Percentiles rank a stretch among this genome's conserved stretches.
Conservation (phyloP, 2,329 filamentous ascomycete species). For the Arthrocladium fulminans region DNA sequence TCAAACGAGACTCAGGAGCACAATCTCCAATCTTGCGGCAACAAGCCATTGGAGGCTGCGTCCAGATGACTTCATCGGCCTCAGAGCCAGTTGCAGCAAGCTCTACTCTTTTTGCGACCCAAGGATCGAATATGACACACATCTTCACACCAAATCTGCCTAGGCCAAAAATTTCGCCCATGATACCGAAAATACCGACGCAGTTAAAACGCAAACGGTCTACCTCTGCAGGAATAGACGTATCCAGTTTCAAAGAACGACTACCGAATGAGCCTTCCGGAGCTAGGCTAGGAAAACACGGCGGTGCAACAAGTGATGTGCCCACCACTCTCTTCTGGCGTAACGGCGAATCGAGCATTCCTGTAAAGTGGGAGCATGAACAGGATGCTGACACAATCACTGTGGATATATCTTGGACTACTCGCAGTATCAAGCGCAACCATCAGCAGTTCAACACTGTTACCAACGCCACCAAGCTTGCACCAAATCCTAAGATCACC, state of each 20-base stretch:
- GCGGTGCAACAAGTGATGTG: background rate
- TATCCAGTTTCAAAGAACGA: background rate
- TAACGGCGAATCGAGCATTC: background rate
- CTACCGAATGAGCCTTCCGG: background rate
- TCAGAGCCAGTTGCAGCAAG: background rate
- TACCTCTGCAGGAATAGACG: background rate
- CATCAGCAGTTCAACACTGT: background rate
- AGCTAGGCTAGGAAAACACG: background rate
- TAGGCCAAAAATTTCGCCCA: background rate
- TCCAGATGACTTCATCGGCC: background rate
- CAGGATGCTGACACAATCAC: background rate
- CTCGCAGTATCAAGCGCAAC: background rate
- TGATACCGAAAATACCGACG: background rate
- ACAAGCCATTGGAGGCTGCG: background rate
- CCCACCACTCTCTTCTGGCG: background rate
- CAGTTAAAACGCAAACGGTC: background rate
- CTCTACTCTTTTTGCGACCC: background rate
- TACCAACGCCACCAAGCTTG: background rate
- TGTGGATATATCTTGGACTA: background rate
- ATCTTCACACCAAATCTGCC: background rate
- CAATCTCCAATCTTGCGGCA: background rate
- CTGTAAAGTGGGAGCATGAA: background rate
- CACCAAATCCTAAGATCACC: slow-evolving; percentile 2
- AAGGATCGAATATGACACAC: background rate
- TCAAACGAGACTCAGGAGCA: background rate